Conservation (phyloP, 176 grass and related monocot species). For the Aegilops longissima region DNA sequence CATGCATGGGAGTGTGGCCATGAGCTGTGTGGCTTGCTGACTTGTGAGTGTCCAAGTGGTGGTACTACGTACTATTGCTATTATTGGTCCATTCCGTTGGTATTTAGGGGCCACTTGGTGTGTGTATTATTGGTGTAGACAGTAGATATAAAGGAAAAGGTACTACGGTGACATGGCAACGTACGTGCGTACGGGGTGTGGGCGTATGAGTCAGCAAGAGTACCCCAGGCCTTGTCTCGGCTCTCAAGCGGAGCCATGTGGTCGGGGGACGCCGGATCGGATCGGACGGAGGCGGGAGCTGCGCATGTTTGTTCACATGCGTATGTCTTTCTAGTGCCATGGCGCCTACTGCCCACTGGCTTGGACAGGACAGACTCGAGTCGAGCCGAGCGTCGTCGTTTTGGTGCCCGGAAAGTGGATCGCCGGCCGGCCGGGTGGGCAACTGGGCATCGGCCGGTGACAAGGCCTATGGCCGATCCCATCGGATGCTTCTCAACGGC, state of each 20-base stretch:
- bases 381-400: background rate
- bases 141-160: background rate
- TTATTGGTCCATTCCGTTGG: too few relatives aligned
- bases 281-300: background rate
- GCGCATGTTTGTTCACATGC: background rate
- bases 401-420: background rate
- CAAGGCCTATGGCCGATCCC: background rate
- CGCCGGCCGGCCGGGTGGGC: too few relatives aligned
- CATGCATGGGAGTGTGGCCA: background rate
- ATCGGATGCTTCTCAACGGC: background rate
- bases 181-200: background rate
- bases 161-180: slow-evolving; percentile 25
- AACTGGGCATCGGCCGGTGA: background rate
- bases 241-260: background rate
- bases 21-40: background rate
- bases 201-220: background rate
- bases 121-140: background rate
- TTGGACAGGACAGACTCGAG: background rate
- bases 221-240: background rate
- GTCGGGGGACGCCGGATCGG: too few relatives aligned
- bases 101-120: background rate
- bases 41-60: too few relatives aligned
- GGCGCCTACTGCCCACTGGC: background rate
- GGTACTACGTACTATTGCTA: background rate
- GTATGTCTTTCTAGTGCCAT: background rate